Percentiles rank a stretch among this genome's conserved stretches.
These are phyloP conservation scores for Neodidymelliopsis sp. DNA, from an alignment of 2,329 filamentous ascomycete genomes.

Conservation along the genomic window DNA sequence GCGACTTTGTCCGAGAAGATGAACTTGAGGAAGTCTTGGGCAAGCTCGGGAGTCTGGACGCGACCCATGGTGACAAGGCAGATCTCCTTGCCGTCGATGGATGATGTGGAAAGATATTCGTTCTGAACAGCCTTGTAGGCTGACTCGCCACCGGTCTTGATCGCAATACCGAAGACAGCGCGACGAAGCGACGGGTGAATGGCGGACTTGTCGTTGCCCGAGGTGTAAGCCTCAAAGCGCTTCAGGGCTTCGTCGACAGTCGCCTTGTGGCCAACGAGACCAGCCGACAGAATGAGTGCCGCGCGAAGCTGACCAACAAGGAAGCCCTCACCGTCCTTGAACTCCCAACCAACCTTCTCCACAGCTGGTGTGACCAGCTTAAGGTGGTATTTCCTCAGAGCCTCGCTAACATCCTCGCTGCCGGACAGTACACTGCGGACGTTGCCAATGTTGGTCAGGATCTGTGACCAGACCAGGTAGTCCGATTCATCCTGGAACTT, in stretches of 20 bases:
- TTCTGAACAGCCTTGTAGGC: conserved; percentile 80
- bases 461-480: conserved; percentile 88
- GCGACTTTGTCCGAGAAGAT: conserved; percentile 85
- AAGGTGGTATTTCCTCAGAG: conserved; percentile 79
- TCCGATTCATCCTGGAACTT: conserved; percentile 83
- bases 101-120: conserved; percentile 82
- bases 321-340: conserved; percentile 78
- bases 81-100: conserved; percentile 91
- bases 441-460: conserved; percentile 76
- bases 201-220: conserved; percentile 68
- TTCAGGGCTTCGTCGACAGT: conserved; percentile 76
- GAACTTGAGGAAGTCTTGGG: conserved; percentile 73
- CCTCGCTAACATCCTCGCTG: conserved; percentile 73
- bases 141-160: conserved; percentile 74
- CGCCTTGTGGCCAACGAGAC: conserved; percentile 76
- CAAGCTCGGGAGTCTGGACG: conserved; percentile 72
- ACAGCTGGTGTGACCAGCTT: conserved; percentile 78
- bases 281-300: conserved; percentile 78
- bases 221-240: conserved; percentile 81
- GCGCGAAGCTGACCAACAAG: conserved; percentile 83
- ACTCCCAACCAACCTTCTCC: conserved; percentile 85
- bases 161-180: conserved; percentile 79
- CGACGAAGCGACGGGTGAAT: conserved; percentile 83
- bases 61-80: conserved; percentile 78
- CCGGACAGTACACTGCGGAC: conserved; percentile 87